phyloP scores from a whole-genome alignment of 495 filamentous ascomycete genomes.

The Penicillium subrubescens region DNA sequence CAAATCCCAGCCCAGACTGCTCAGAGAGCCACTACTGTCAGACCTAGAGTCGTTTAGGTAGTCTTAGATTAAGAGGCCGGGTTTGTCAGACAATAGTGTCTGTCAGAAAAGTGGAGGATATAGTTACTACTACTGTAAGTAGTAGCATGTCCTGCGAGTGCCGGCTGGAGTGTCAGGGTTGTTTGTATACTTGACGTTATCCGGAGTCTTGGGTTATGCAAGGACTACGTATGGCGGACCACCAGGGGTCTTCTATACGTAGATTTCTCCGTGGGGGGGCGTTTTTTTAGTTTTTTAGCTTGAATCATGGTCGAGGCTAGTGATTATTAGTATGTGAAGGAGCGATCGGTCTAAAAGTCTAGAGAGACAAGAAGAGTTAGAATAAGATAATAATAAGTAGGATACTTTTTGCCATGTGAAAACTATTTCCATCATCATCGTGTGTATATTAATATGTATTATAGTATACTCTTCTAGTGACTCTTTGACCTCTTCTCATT shows the following conservation, averaged over 20 bases:
- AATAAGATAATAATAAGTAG: neutral
- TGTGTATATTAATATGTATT: no score
- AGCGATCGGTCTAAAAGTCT: neutral
- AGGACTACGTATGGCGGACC: neutral
- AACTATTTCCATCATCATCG: no score
- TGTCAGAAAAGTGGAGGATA: neutral
- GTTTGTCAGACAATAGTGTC: neutral
- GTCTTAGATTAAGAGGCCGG: neutral
- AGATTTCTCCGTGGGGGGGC: neutral
- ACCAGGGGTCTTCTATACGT: neutral
- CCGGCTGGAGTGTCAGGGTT: neutral
- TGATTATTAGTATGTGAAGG: neutral
- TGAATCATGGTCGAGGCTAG: neutral
- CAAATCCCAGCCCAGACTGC: no score
- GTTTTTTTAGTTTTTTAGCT: neutral
- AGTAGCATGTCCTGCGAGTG: neutral
- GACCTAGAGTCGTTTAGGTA: slow-evolving; percentile 1
- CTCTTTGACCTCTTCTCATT: neutral
- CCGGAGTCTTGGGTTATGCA: neutral
- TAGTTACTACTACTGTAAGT: no score
- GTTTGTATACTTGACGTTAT: neutral
- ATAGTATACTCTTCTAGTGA: no score
- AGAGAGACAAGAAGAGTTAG: neutral
- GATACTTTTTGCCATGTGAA: neutral
- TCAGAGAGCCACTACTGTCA: neutral